Evolutionary conservation across 1,284 basidiomycete species (phyloP), one percentile per base, ranked within the genome.

Genomic region (Ceratobasidium sp.): DNA sequence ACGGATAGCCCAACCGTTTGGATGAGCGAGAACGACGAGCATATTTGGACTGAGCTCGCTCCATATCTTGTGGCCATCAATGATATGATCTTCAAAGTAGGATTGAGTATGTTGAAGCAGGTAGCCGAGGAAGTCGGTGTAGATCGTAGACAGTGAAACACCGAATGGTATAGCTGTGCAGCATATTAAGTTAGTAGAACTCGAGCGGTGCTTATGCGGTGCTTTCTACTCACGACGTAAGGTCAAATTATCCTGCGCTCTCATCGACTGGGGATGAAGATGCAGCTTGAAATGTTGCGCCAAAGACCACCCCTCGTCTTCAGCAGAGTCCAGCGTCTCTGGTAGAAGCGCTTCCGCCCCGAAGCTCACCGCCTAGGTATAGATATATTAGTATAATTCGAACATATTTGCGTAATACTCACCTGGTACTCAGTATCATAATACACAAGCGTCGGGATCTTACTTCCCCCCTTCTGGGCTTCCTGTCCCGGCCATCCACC

Each of bases 21-120:
- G 74, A 50, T 75, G 65, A 11, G 66, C 41, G 14, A 71, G n/a
- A 7, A 75, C 65, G 36, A 75, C 47, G n/a, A 53, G n/a, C 19
- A 44, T 57, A 22, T 45, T 71, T 24, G 47, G 33, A 33, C 47
- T 53, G 22, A 45, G 47, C 17, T 14, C 33, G 31, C 33, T 24
- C 74, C 74, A 75, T 7, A 60, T 51, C 15, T n/a, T 9, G 2
- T 14, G 19, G 15, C 74, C 74, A 3, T 60, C 65, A 24, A 69
- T 19, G 33, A 69, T 60, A 6, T 54, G 74, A 9, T 24, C 47
- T 22, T 48, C 33, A 45, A 75, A 75, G 54, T 24, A 75, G 15
- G 19, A 6, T 31, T 45, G 11, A 7, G 74, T 71, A 33, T 75
- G 74, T 47, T 24, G 31, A 9, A 75, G 44, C 7, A 75, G 29